Conservation (phyloP, 257 asterid genomes). For the Petrea volubilis region DNA sequence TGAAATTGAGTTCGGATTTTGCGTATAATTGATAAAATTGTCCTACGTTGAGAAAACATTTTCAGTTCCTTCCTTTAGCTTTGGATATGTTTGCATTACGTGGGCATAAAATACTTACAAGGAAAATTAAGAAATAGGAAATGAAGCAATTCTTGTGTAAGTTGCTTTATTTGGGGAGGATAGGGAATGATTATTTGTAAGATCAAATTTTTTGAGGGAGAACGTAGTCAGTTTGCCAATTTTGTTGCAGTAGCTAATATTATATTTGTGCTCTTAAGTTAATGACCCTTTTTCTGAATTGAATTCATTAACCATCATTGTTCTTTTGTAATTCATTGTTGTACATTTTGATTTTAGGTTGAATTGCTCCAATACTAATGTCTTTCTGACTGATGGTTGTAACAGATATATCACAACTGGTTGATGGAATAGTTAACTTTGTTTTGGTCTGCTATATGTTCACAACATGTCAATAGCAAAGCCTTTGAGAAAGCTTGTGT, state of each 20-base stretch:
- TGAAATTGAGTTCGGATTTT: neutral
- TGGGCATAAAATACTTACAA: no score
- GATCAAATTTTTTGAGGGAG: neutral
- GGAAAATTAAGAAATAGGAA: neutral
- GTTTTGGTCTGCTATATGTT: neutral
- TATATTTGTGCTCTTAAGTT: neutral
- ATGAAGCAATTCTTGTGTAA: neutral
- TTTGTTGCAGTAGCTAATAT: neutral
- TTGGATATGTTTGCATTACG: neutral
- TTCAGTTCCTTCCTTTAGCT: neutral
- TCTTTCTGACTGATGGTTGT: neutral
- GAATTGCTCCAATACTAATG: neutral
- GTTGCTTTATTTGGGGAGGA: neutral
- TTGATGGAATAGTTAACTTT: slow-evolving; percentile 19
- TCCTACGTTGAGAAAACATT: neutral
- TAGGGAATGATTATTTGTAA: neutral
- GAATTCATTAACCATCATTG: neutral
- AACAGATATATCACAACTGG: slow-evolving; percentile 19
- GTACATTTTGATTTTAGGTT: neutral
- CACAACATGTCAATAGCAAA: slow-evolving; percentile 39
- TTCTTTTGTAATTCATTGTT: neutral
- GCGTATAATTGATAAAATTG: neutral
- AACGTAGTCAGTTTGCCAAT: neutral
- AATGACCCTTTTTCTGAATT: neutral
- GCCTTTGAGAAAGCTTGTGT: slow-evolving; percentile 57